Base-by-base conservation (phyloP, 495 filamentous ascomycete species). In the Penicillium samsonianum region DNA sequence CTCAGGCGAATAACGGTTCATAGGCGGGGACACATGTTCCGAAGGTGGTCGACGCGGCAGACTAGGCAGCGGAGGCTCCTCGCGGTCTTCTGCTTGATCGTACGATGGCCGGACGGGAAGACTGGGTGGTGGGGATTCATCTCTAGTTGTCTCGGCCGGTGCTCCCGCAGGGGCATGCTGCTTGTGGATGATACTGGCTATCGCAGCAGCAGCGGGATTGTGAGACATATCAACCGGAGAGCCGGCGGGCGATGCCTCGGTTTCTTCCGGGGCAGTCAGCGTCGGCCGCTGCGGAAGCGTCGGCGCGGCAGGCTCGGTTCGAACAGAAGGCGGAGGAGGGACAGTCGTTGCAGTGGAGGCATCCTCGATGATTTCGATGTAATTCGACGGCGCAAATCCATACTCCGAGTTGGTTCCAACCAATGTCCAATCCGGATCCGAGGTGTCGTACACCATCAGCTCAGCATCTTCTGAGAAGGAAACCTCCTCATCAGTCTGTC, bases 401-500 rank as follows among this genome's bases (percentile, higher is more conserved):
- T 85, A 99, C 62, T 96, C 91, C 11, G 85, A 83, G 64, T 91
- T 84, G 43, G 84, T 76, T 1, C 93, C 93, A 20, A 96, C 93
- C 25, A 99, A 79, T 57, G 91, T 95, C 94, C 94, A 99, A 71
- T 98, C 94, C 17, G 92, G 92, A 73, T 98, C 94, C 8, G 90
- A 87, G 12, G 80, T 87, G 66, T 99, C 94, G 68, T 90, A 98
- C 28, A 98, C 91, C 50, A 87, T 74, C 40, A 99, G 78, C 50
- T 84, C 73, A 25, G 89, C 86, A 73, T 96, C 92, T 79, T 99
- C 92, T 42, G 89, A 83, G 70, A 99, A 96, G 25, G 92, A 96
- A 25, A 99, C 80, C 75, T 99, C 94, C 71, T 98, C 94, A 67
- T 99, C 95, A 46, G 94, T 99, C 75, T 99, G 94, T 53, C 91